phyloP scores from a whole-genome alignment of 2,329 filamentous ascomycete species.

The Diaporthe caulivora region DNA sequence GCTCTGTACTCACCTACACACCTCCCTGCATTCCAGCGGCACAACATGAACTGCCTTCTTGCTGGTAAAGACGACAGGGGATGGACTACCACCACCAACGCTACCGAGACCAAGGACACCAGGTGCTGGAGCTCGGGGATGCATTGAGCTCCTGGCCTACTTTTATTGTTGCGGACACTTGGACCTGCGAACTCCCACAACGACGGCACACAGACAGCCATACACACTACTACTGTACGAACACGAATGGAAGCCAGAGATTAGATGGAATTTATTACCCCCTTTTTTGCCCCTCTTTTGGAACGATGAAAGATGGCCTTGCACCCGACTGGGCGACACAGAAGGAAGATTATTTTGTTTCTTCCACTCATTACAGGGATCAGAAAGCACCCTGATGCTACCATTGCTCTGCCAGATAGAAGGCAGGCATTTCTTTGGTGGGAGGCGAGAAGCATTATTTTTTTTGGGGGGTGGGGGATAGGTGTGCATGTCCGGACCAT shows the following conservation, averaged over 20 bases:
- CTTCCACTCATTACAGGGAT: slow-evolving; percentile 25
- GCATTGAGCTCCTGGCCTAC: background rate
- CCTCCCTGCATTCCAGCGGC: background rate
- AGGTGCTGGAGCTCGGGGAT: background rate
- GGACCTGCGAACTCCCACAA: background rate
- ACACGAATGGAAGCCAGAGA: background rate
- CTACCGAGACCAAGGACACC: background rate
- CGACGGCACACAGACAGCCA: background rate
- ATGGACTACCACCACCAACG: background rate
- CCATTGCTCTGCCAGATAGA: slow-evolving; percentile 22
- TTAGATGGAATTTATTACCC: slow-evolving; percentile 1
- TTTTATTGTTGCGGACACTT: background rate
- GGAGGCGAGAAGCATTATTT: background rate
- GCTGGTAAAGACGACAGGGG: background rate
- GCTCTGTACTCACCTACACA: too few relatives aligned
- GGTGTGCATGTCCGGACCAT: background rate
- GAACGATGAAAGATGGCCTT: background rate
- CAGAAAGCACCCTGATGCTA: slow-evolving; percentile 23
- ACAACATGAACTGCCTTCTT: background rate
- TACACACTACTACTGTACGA: slow-evolving; percentile 14
- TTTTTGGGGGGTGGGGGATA: background rate
- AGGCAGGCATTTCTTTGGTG: background rate
- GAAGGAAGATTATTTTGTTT: background rate
- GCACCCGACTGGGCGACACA: background rate
- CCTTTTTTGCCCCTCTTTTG: background rate